phyloP scores from a whole-genome alignment of 129 eudicot species.

The sunflower (Helianthus annuus) region DNA sequence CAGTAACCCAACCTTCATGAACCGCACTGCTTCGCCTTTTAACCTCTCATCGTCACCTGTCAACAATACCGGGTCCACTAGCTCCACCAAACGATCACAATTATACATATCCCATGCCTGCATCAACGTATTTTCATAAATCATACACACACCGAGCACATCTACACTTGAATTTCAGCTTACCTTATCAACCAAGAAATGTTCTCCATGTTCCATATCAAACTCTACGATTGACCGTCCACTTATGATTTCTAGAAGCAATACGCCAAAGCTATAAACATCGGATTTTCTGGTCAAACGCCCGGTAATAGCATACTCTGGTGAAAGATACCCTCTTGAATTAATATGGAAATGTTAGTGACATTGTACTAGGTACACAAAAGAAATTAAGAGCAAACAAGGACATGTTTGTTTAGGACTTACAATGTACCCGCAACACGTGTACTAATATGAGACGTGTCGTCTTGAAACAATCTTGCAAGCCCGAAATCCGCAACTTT shows the following conservation, averaged over 20 bases:
- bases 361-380: background rate
- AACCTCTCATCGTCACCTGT: slow-evolving; percentile 46
- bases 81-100: slow-evolving; percentile 36
- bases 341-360: slow-evolving; percentile 15
- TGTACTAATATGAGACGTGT: slow-evolving; percentile 66
- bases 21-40: slow-evolving; percentile 49
- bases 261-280: slow-evolving; percentile 84
- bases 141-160: background rate
- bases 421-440: slow-evolving; percentile 93
- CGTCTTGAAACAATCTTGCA: slow-evolving; percentile 62
- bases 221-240: slow-evolving; percentile 67
- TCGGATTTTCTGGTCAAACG: slow-evolving; percentile 80
- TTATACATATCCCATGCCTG: slow-evolving; percentile 79
- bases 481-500: slow-evolving; percentile 86
- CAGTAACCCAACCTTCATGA: slow-evolving; percentile 71
- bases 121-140: slow-evolving; percentile 2
- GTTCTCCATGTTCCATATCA: slow-evolving; percentile 65
- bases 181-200: slow-evolving; percentile 79
- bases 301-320: slow-evolving; percentile 84
- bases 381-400: background rate
- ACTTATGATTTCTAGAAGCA: slow-evolving; percentile 66
- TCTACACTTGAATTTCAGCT: background rate
- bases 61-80: slow-evolving; percentile 53
- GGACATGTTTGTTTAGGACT: slow-evolving; percentile 27
- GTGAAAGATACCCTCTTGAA: slow-evolving; percentile 80